A percentile compares a stretch with the other conserved stretches of the same genome.
These are phyloP conservation scores for Euclidium syriacum DNA, from an alignment of 345 rosid species.

Conservation along the genomic window DNA sequence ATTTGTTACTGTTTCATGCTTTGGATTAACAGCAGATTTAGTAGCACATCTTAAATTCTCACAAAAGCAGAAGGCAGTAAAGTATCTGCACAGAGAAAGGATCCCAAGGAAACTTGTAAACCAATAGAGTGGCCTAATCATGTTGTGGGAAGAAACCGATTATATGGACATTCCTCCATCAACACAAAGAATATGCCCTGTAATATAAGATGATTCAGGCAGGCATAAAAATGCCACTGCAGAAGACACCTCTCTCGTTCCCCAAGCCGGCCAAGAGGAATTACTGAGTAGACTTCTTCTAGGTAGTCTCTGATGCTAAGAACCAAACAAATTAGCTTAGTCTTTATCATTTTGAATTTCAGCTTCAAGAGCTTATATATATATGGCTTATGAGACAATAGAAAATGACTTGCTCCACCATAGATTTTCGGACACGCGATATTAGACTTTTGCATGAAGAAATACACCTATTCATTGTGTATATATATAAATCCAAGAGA, in stretches of 20 bases:
- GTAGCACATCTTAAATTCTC: neutral
- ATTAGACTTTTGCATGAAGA: no score
- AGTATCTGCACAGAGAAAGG: neutral
- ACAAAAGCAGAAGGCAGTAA: neutral
- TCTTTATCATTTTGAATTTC: neutral
- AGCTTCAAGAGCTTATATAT: neutral
- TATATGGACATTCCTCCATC: constrained; percentile 35
- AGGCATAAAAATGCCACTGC: constrained; percentile 67
- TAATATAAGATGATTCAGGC: constrained; percentile 74
- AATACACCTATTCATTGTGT: no score
- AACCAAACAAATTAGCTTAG: neutral
- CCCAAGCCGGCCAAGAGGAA: constrained; percentile 35
- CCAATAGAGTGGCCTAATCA: constrained; percentile 20
- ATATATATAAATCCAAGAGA: no score
- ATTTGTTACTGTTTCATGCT: no score
- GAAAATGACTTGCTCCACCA: constrained; percentile 84
- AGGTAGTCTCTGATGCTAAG: constrained; percentile 28
- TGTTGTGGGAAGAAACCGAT: constrained; percentile 39
- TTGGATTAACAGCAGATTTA: no score
- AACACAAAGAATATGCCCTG: constrained; percentile 38
- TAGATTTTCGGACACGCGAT: no score
- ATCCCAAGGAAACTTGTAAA: constrained; percentile 1
- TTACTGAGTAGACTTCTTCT: constrained; percentile 26
- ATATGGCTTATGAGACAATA: neutral
- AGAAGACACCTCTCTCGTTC: constrained; percentile 28